phyloP scores from a whole-genome alignment of 371 early-diverging fungal species.

The Basidiobolus meristosporus region DNA sequence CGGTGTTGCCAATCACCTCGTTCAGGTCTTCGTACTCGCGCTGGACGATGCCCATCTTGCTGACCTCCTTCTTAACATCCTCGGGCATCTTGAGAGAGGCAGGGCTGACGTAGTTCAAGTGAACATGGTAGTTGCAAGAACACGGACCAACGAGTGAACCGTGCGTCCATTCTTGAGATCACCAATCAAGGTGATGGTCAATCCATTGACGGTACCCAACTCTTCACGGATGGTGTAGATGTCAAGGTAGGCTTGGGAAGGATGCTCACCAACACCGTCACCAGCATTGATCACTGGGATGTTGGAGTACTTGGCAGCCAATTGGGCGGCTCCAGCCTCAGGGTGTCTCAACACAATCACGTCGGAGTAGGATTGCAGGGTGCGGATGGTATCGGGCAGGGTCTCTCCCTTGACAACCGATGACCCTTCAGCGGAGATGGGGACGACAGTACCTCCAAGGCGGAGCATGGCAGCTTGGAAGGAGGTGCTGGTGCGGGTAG shows the following conservation, averaged over 20 bases:
- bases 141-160: conserved; percentile 83
- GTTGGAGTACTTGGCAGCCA: conserved; percentile 74
- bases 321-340: conserved; percentile 60
- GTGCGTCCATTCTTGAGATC: conserved; percentile 95
- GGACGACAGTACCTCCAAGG: conserved; percentile 79
- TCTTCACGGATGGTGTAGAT: conserved; percentile 70
- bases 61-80: conserved; percentile 57
- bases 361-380: conserved; percentile 82
- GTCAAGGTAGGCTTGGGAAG: conserved; percentile 94
- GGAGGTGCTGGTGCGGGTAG: conserved; percentile 82
- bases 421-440: conserved; percentile 59
- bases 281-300: conserved; percentile 93
- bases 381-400: conserved; percentile 84
- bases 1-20: conserved; percentile 74
- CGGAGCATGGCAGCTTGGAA: conserved; percentile 90
- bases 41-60: conserved; percentile 40
- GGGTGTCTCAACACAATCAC: conserved; percentile 86
- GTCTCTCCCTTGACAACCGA: conserved; percentile 92
- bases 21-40: conserved; percentile 48
- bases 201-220: conserved; percentile 88
- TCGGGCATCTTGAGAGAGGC: conserved; percentile 67
- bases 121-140: conserved; percentile 80
- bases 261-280: conserved; percentile 95
- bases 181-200: conserved; percentile 87
- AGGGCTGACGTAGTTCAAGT: conserved; percentile 83